Evolutionary conservation across 2,329 filamentous ascomycete genomes (phyloP).

Genomic region (Aspergillus pseudoterreus): DNA sequence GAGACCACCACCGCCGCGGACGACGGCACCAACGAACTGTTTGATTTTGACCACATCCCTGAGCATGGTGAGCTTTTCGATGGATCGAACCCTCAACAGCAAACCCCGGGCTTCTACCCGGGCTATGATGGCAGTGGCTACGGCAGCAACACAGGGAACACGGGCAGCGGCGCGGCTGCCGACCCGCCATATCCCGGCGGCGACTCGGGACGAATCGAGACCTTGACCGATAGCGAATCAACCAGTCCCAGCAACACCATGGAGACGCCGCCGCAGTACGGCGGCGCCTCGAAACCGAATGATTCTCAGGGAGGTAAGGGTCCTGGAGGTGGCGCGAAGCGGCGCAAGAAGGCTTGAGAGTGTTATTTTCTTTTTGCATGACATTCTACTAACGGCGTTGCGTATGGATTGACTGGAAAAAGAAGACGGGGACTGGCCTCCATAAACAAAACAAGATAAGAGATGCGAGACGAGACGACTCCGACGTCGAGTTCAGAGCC

Average conservation of each 20-base stretch:
- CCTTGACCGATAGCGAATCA: conserved; percentile 43
- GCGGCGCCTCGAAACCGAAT: conserved; percentile 6
- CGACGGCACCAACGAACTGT: conserved; percentile 34
- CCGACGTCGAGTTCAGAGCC: too few species aligned
- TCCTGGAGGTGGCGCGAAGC: conserved; percentile 26
- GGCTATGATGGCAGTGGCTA: conserved; percentile 29
- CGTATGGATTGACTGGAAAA: background rate
- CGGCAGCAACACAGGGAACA: conserved; percentile 15
- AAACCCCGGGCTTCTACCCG: conserved; percentile 28
- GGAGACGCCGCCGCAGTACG: conserved; percentile 26
- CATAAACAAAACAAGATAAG: too few species aligned
- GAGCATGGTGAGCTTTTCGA: conserved; percentile 32
- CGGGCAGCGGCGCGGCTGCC: conserved; percentile 5
- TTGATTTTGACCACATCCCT: conserved; percentile 39
- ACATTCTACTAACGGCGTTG: background rate
- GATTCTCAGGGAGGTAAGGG: conserved; percentile 18
- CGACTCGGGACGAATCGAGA: conserved; percentile 36
- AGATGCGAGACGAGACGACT: too few species aligned
- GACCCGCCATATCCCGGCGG: conserved; percentile 8
- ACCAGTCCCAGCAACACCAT: conserved; percentile 38
- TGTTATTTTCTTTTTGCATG: conserved; percentile 2
- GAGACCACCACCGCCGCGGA: conserved; percentile 16
- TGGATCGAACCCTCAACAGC: conserved; percentile 19
- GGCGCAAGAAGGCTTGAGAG: conserved; percentile 30
- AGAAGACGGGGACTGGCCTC: background rate